A percentile compares a stretch with the other conserved stretches of the same genome.
Evolutionary conservation across 495 filamentous ascomycete species (phyloP).

Genomic region (Neurospora hispaniola): DNA sequence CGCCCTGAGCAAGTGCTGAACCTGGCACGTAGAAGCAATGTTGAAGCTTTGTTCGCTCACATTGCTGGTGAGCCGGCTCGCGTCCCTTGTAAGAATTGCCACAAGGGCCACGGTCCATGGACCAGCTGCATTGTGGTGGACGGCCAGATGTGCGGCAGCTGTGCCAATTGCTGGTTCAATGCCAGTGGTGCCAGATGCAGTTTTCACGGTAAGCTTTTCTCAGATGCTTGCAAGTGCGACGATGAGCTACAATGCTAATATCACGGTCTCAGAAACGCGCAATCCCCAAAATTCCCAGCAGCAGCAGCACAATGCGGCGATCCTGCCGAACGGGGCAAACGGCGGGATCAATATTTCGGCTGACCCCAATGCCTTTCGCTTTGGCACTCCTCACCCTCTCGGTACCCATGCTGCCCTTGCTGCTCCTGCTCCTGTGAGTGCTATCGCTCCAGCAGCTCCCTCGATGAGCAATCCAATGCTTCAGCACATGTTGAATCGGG

Average conservation of each 20-base stretch:
- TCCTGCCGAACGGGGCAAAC: constrained; percentile 6
- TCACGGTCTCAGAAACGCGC: constrained; percentile 14
- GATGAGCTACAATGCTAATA: background rate
- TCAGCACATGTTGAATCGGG: constrained; percentile 26
- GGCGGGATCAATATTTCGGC: constrained; percentile 13
- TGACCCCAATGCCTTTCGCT: constrained; percentile 14
- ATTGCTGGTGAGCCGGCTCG: constrained; percentile 34
- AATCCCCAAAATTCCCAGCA: constrained; percentile 13
- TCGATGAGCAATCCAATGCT: constrained; percentile 27
- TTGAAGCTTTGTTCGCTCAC: constrained; percentile 40
- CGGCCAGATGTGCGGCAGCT: constrained; percentile 42
- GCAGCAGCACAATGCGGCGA: constrained; percentile 11
- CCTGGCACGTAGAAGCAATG: constrained; percentile 35
- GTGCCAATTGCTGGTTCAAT: constrained; percentile 44
- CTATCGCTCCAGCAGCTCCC: constrained; percentile 13
- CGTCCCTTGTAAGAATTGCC: constrained; percentile 40
- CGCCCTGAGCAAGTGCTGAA: constrained; percentile 36
- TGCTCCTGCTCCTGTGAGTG: constrained; percentile 6
- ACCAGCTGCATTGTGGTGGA: constrained; percentile 35
- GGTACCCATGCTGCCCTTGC: constrained; percentile 5
- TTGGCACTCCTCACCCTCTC: constrained; percentile 8
- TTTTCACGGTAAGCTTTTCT: constrained; percentile 34
- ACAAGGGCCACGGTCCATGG: constrained; percentile 42
- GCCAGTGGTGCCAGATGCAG: constrained; percentile 39
- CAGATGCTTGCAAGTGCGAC: background rate